Evolutionary conservation across 495 filamentous ascomycete genomes (phyloP).

Genomic region (Glarea lozoyensis): DNA sequence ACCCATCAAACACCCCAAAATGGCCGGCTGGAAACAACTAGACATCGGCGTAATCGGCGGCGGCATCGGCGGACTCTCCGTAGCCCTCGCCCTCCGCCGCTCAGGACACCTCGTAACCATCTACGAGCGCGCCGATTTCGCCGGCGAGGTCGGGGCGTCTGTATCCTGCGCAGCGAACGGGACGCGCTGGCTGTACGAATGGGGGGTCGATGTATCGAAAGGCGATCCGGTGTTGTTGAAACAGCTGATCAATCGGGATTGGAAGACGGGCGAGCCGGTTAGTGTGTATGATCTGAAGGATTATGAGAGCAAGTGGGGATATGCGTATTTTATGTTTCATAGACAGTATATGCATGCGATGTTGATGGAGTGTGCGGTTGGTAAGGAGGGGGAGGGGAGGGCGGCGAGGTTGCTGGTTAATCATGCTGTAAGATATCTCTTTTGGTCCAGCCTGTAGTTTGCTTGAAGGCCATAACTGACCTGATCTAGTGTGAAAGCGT

Average conservation of each 20-base stretch:
- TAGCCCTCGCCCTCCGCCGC: slow-evolving; percentile 42
- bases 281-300: slow-evolving; percentile 28
- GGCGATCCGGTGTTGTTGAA: slow-evolving; percentile 38
- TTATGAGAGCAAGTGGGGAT: slow-evolving; percentile 27
- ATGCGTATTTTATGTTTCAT: slow-evolving; percentile 31
- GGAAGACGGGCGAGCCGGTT: slow-evolving; percentile 24
- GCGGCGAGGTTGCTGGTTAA: slow-evolving; percentile 32
- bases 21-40: neutral
- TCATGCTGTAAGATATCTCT: slow-evolving; percentile 26
- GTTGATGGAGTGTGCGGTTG: slow-evolving; percentile 35
- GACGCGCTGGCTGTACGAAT: slow-evolving; percentile 33
- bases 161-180: slow-evolving; percentile 49
- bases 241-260: slow-evolving; percentile 38
- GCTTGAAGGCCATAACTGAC: too few species aligned
- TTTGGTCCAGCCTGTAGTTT: too few species aligned
- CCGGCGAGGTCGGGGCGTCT: slow-evolving; percentile 44
- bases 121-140: slow-evolving; percentile 39
- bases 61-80: slow-evolving; percentile 43
- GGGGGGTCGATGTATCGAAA: slow-evolving; percentile 26
- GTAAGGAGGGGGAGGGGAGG: slow-evolving; percentile 31
- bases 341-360: slow-evolving; percentile 40
- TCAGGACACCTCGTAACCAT: slow-evolving; percentile 43
- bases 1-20: too few species aligned
- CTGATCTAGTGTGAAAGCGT: too few species aligned
- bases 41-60: slow-evolving; percentile 26